Conservation (phyloP, 805 yeast species). For the Wickerhamomyces silvicola region DNA sequence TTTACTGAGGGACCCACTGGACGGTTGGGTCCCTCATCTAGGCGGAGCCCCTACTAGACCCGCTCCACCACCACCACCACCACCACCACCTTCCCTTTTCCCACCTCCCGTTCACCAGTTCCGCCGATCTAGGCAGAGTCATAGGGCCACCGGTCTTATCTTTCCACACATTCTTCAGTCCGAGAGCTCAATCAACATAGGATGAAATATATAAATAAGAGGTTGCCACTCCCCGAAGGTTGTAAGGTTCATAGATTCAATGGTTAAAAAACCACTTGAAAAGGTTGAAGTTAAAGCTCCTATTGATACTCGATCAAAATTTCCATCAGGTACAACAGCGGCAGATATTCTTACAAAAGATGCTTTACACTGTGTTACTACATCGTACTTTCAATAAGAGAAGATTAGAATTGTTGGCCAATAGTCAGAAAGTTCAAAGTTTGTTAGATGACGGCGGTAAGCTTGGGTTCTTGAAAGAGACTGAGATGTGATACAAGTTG, state of each 20-base stretch:
- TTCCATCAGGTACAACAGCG: constrained; percentile 34
- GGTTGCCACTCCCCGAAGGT: neutral
- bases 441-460: constrained; percentile 52
- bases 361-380: constrained; percentile 58
- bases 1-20: too few relatives aligned
- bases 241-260: constrained; percentile 1
- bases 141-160: too few relatives aligned
- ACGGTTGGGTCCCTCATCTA: too few relatives aligned
- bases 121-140: constrained; percentile 42
- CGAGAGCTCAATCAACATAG: too few relatives aligned
- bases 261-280: constrained; percentile 21
- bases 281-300: constrained; percentile 32
- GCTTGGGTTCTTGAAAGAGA: constrained; percentile 59
- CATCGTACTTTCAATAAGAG: constrained; percentile 65
- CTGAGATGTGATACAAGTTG: constrained; percentile 68
- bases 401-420: constrained; percentile 50
- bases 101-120: constrained; percentile 55
- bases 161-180: too few relatives aligned
- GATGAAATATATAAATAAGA: constrained; percentile 34
- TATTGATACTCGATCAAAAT: constrained; percentile 23
- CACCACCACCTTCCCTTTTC: constrained; percentile 82
- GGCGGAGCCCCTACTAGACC: too few relatives aligned
- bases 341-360: constrained; percentile 32
- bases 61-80: constrained; percentile 51
- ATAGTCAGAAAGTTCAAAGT: constrained; percentile 55